Evolutionary conservation across 192 early-diverging fungal genomes (phyloP).

Genomic region (Cetraspora pellucida): DNA sequence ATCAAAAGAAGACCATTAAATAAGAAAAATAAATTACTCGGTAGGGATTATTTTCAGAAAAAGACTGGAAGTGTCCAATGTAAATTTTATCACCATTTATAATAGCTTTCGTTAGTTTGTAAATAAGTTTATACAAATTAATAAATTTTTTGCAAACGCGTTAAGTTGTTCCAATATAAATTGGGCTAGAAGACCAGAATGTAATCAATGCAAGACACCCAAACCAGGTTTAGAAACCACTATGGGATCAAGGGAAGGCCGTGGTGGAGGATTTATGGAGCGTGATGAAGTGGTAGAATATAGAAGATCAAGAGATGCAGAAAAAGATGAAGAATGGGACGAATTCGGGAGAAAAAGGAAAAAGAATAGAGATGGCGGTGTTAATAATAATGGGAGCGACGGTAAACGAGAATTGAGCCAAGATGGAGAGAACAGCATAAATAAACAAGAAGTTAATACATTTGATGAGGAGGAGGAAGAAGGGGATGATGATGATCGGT

Average conservation of each 20-base stretch:
- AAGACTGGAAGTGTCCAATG: slow-evolving; percentile 40
- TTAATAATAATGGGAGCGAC: neutral
- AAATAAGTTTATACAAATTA: neutral
- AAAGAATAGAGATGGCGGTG: neutral
- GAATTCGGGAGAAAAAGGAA: slow-evolving; percentile 41
- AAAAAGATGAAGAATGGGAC: slow-evolving; percentile 41
- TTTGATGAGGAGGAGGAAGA: slow-evolving; percentile 33
- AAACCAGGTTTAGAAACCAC: slow-evolving; percentile 36
- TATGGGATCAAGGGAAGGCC: slow-evolving; percentile 36
- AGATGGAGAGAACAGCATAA: neutral
- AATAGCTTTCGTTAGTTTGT: neutral
- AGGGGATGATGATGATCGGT: slow-evolving; percentile 36
- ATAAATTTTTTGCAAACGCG: no score
- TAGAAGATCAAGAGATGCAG: slow-evolving; percentile 26
- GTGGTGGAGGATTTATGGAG: slow-evolving; percentile 43
- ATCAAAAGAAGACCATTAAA: neutral
- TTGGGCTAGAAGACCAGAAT: slow-evolving; percentile 38
- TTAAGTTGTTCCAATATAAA: slow-evolving; percentile 42
- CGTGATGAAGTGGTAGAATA: slow-evolving; percentile 41
- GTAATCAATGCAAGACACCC: slow-evolving; percentile 39
- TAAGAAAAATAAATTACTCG: neutral
- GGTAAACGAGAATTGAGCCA: neutral
- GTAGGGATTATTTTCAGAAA: slow-evolving; percentile 39
- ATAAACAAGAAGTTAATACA: neutral
- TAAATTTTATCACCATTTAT: neutral